phyloP scores from a whole-genome alignment of 2,329 filamentous ascomycete genomes.

The Alternaria brassicae region DNA sequence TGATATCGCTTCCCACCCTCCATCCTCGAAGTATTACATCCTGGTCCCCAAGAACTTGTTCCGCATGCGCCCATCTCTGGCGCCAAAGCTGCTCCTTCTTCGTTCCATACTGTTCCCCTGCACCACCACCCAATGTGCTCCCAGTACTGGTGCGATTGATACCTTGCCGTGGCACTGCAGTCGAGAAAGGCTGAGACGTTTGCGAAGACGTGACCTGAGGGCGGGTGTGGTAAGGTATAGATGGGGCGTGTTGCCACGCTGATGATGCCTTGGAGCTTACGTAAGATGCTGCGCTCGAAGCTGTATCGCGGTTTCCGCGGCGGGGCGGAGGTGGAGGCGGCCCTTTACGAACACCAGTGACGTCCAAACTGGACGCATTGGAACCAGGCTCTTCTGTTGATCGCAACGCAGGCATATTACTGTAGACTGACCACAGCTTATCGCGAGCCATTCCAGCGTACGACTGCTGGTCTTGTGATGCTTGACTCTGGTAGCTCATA shows the following conservation, averaged over 20 bases:
- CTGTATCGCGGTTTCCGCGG: constrained; percentile 47
- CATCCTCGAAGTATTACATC: constrained; percentile 76
- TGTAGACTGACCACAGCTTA: constrained; percentile 52
- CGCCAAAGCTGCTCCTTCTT: constrained; percentile 78
- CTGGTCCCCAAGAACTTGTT: constrained; percentile 66
- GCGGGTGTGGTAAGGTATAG: constrained; percentile 37
- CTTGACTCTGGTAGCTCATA: constrained; percentile 26
- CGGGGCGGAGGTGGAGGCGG: constrained; percentile 50
- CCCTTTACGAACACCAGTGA: constrained; percentile 20
- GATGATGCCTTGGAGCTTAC: constrained; percentile 47
- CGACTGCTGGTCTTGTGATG: constrained; percentile 34
- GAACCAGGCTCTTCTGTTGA: constrained; percentile 27
- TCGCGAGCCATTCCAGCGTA: constrained; percentile 50
- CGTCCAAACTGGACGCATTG: constrained; percentile 18
- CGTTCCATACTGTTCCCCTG: constrained; percentile 54
- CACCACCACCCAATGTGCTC: constrained; percentile 32
- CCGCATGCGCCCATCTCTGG: constrained; percentile 70
- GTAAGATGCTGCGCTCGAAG: constrained; percentile 48
- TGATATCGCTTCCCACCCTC: constrained; percentile 74
- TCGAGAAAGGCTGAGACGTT: constrained; percentile 39
- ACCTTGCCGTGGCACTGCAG: constrained; percentile 26
- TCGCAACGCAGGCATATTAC: constrained; percentile 46
- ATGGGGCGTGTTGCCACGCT: constrained; percentile 46
- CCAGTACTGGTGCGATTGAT: constrained; percentile 36
- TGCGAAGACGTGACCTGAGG: constrained; percentile 26